Conservation (phyloP, 179 eudicot species). For the Camellia oleifera region DNA sequence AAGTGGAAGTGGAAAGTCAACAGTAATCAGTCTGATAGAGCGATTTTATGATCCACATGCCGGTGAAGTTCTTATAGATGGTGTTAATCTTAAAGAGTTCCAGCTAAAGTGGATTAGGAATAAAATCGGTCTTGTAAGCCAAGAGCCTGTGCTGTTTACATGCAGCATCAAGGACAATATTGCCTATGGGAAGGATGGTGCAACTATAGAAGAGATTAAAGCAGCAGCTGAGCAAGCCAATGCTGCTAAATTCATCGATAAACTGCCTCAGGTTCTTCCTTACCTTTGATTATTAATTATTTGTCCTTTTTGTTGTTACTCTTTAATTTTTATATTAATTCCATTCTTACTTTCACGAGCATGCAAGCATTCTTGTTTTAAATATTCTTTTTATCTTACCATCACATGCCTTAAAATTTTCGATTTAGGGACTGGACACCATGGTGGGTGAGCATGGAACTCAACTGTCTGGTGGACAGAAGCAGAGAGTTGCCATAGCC, state of each 20-base stretch:
- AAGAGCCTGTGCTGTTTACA: slow-evolving; percentile 57
- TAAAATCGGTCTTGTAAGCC: slow-evolving; percentile 64
- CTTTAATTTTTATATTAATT: not conserved
- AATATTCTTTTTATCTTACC: no score
- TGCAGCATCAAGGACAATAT: slow-evolving; percentile 58
- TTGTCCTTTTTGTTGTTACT: not conserved
- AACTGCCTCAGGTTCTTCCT: slow-evolving; percentile 48
- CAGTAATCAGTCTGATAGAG: slow-evolving; percentile 55
- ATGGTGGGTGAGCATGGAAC: slow-evolving; percentile 74
- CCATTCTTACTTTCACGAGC: not conserved
- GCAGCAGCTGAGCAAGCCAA: slow-evolving; percentile 57
- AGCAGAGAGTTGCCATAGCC: slow-evolving; percentile 74
- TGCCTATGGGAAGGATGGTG: slow-evolving; percentile 53
- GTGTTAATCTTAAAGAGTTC: slow-evolving; percentile 46
- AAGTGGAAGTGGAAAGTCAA: slow-evolving; percentile 66
- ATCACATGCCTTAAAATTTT: not conserved
- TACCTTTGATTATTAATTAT: not conserved
- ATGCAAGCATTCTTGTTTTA: no score
- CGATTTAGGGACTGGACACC: slow-evolving; percentile 61
- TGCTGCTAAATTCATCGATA: slow-evolving; percentile 61
- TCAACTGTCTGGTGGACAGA: slow-evolving; percentile 70
- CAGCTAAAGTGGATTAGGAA: slow-evolving; percentile 60
- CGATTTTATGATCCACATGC: slow-evolving; percentile 56
- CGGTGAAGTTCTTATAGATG: slow-evolving; percentile 59
- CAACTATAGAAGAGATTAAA: slow-evolving; percentile 51